phyloP scores from a whole-genome alignment of 495 filamentous ascomycete species.

The Cudoniella acicularis region DNA sequence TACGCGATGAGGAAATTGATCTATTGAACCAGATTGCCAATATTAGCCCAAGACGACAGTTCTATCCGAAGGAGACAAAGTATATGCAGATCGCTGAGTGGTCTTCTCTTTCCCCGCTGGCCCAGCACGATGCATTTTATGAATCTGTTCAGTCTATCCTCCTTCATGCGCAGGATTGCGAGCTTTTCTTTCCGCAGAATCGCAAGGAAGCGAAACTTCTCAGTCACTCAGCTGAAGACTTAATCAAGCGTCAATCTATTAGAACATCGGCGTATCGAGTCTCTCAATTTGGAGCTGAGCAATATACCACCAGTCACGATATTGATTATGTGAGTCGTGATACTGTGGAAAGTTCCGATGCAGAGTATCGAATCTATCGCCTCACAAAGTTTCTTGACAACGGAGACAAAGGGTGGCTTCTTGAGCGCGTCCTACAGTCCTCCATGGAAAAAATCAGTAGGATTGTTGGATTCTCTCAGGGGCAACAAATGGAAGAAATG shows the following conservation, averaged over 20 bases:
- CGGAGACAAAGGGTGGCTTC: constrained; percentile 18
- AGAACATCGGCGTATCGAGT: constrained; percentile 47
- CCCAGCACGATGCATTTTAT: constrained; percentile 50
- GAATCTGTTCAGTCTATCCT: constrained; percentile 38
- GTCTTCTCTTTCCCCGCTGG: constrained; percentile 36
- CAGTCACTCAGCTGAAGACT: constrained; percentile 1
- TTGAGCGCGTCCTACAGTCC: constrained; percentile 6
- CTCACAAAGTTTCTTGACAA: constrained; percentile 19
- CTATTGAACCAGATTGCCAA: constrained; percentile 43
- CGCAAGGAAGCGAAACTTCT: neutral
- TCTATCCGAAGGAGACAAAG: constrained; percentile 42
- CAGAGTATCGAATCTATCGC: constrained; percentile 18
- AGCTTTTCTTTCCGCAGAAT: constrained; percentile 10
- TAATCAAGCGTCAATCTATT: constrained; percentile 41
- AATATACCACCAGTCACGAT: constrained; percentile 35
- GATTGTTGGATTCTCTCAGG: too few species aligned
- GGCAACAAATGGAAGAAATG: too few species aligned
- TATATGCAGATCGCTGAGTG: constrained; percentile 44
- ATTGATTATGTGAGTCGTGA: constrained; percentile 29
- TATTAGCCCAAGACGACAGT: constrained; percentile 46
- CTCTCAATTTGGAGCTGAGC: constrained; percentile 52
- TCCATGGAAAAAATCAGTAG: constrained; percentile 18
- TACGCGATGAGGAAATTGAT: constrained; percentile 36
- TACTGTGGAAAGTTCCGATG: neutral
- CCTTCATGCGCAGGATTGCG: constrained; percentile 25